Base-by-base conservation (phyloP, 768 basidiomycete genomes). In the Suillus plorans region DNA sequence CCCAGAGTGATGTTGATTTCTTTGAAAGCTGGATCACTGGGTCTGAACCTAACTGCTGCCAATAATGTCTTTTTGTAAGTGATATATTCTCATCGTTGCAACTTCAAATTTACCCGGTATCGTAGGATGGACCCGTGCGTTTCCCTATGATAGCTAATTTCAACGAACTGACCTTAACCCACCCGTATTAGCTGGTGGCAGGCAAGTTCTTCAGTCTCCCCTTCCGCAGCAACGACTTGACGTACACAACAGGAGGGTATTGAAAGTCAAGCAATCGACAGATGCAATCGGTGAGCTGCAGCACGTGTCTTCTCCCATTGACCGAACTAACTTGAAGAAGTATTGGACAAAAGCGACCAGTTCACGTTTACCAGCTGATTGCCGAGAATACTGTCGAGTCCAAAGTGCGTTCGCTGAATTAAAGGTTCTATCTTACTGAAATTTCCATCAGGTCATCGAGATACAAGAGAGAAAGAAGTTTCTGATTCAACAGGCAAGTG, bases 351-450 rank as follows among this genome's bases (percentile, higher is more conserved):
- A 91, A 77, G 67, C 94, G 89, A 73, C 80, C 84, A 1, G 93
- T 96, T 39, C 88, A 90, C 67, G 93, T 95, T 22, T 95, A 94
- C 71, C 94, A 95, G 70, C 78, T 96, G 57, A 94, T 96, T 62
- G 92, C 94, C 0, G 94, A 95, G 69, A 84, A 94, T 69, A 96
- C 94, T 0, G 89, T 95, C 1, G 94, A 96, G 75, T 84, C 91
- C 14, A 94, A 92, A 76, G 94, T 88, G 69, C 9, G 68, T 65
- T n/a, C 16, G n/a, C 14, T 37, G 4, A 34, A 60, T 57, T 52
- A 57, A 28, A 25, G 12, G 5, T 42, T 53, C 37, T 16, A 31
- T 49, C 25, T 64, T 10, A 37, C 31, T n/a, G 47, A 63, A 37
- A 42, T 50, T n/a, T 10, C 50, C 18, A 47, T 64, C 42, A 85